Evolutionary conservation across 495 filamentous ascomycete species (phyloP).

Genomic region (Coniosporium apollinis): DNA sequence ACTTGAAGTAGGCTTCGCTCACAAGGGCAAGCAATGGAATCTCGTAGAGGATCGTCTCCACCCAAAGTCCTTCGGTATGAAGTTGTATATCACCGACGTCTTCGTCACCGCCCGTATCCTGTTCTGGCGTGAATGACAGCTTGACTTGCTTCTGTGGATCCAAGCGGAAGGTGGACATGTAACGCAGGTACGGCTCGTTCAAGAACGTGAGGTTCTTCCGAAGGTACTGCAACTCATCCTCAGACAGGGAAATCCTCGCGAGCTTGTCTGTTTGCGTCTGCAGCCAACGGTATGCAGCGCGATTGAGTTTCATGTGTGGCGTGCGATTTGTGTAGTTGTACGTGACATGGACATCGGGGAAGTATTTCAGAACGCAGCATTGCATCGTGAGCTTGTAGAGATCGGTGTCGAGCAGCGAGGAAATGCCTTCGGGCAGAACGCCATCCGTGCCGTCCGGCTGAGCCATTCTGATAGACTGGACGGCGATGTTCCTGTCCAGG

Average conservation of each 20-base stretch:
- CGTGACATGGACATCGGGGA: conserved; percentile 65
- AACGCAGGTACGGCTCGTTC: conserved; percentile 56
- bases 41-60: conserved; percentile 94
- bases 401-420: conserved; percentile 90
- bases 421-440: conserved; percentile 47
- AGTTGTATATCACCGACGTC: conserved; percentile 63
- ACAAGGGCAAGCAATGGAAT: conserved; percentile 83
- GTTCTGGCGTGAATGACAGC: conserved; percentile 46
- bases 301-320: conserved; percentile 74
- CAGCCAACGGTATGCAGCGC: conserved; percentile 73
- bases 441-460: neutral
- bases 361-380: conserved; percentile 83
- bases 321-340: conserved; percentile 94
- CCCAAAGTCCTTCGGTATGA: conserved; percentile 63
- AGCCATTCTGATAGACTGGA: neutral
- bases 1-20: conserved; percentile 93
- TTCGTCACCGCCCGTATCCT: conserved; percentile 47
- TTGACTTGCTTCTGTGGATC: conserved; percentile 63
- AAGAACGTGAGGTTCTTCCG: conserved; percentile 68
- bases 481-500: too few species aligned
- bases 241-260: conserved; percentile 54
- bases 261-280: conserved; percentile 66
- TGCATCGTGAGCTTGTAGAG: conserved; percentile 99
- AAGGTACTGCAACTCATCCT: conserved; percentile 68
- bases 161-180: conserved; percentile 63